Evolutionary conservation across 805 yeast genomes (phyloP), one percentile per base, ranked within the genome.

Genomic region (Hanseniaspora opuntiae): DNA sequence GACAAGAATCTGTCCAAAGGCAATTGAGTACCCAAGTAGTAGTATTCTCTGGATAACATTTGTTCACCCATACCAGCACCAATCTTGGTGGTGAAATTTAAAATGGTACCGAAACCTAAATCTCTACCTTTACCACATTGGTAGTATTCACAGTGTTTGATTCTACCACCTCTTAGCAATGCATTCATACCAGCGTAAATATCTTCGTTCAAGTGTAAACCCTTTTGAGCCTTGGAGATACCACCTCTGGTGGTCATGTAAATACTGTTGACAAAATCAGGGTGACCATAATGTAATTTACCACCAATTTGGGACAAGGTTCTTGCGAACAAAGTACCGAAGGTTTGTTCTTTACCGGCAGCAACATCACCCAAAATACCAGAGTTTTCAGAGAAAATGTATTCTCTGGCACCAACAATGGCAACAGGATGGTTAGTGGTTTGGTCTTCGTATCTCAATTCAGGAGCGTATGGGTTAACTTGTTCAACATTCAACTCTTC

Each of bases 21-120:
- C 58, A 84, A 71, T 63, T 81, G 88, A 38, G 90, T 81, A 63
- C 90, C 87, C 67, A 84, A 68, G 67, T 84, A 83, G 68, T 81
- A 84, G 66, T 84, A 84, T 66, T 84, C 94, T 70, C 94, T 76
- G 28, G 89, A 83, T 56, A 84, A 71, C 81, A 84, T 82, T 67
- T 84, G 94, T 69, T 84, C 94, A 67, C 93, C 93, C 94, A 84
- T 84, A 70, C 94, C 94, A 60, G 93, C 89, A 69, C 94, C 94
- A 75, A 84, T 84, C 70, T 84, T 84, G 41, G 89, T 84, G 22
- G 88, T 84, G 75, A 84, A 84, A 69, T 84, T 84, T 74, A 84
- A 74, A 70, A 84, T 84, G 5, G 93, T 83, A 56, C 88, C 88
- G 68, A 84, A 84, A 65, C 94, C 94, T 62, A 84, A 74, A 75